Evolutionary conservation across 1,139 yeast genomes (phyloP), one percentile per base, ranked within the genome.

Genomic region (Arxiozyma heterogenica): DNA sequence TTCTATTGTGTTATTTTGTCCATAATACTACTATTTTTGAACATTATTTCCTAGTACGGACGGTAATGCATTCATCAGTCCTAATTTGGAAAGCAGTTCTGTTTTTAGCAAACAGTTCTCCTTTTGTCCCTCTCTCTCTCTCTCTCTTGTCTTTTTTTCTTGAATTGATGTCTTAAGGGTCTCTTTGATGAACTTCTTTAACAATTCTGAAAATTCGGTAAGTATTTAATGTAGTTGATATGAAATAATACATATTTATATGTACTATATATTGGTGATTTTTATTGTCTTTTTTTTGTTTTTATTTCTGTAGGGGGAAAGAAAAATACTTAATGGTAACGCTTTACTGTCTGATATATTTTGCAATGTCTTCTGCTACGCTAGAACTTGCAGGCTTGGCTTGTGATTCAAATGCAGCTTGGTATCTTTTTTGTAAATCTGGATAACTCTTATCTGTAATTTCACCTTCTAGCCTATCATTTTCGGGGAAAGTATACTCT

Each of bases 401-500:
- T 5, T 81, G 78, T n/a, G 75, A 68, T 56, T 83, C 87, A 58
- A 83, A 79, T 1, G 95, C 94, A 44, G 77, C 78, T 66, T 84
- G 86, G 66, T 87, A 88, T 53, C 89, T 76, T 21, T 79, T 76
- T 66, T 86, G 90, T 51, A 87, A 71, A 42, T 79, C 83, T 8
- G 79, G 79, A 49, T 79, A 79, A 1, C 72, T 66, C 5, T 62
- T 62, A 15, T 73, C 79, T 53, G 75, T 76, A 12, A 85, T 67
- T 64, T 86, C 94, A 15, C 85, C 82, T 46, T 69, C 72, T 20
- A 62, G 54, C 64, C 88, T 75, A 51, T 79, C 76, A 63, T 84
- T 90, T 53, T 82, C 89, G 2, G 89, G 83, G 72, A 84, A 86
- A 1, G 89, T 82, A 64, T 87, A 86, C 65, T 84, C 90, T 64